A percentile compares a stretch with the other conserved stretches of the same genome.
Conservation (phyloP, 306 rosid species). For the Prunus mongolica region DNA sequence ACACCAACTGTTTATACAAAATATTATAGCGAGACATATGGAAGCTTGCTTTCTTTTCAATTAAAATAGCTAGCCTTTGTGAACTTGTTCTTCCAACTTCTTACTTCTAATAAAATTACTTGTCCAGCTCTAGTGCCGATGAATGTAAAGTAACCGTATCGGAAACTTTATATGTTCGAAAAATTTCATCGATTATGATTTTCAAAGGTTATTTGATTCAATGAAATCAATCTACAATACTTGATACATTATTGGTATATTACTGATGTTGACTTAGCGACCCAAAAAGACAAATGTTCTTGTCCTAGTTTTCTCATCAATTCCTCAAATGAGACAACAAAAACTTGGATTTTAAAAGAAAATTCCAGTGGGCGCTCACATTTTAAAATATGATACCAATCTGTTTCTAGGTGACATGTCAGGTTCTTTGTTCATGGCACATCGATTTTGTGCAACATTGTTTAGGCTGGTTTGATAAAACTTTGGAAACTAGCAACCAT, state of each 20-base stretch:
- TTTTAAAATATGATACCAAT: not conserved
- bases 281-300: not conserved
- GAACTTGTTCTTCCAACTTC: not conserved
- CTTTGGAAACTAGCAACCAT: too few species aligned
- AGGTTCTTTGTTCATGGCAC: constrained; percentile 3
- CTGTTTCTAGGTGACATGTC: not conserved
- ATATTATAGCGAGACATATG: not conserved
- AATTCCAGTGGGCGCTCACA: not conserved
- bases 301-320: not conserved
- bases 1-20: not conserved
- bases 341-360: not conserved
- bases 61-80: not conserved
- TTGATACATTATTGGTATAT: not conserved
- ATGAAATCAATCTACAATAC: not conserved
- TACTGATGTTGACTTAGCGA: not conserved
- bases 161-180: too few species aligned
- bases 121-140: too few species aligned
- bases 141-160: too few species aligned
- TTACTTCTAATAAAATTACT: not conserved
- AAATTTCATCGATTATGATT: too few species aligned
- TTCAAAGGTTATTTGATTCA: too few species aligned
- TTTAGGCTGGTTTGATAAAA: not conserved
- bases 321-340: not conserved
- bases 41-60: not conserved
- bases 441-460: not conserved